Percentiles rank a stretch among this genome's conserved stretches.
Conservation (phyloP, 1,139 yeast species). For the Suhomyces yuchorum region DNA sequence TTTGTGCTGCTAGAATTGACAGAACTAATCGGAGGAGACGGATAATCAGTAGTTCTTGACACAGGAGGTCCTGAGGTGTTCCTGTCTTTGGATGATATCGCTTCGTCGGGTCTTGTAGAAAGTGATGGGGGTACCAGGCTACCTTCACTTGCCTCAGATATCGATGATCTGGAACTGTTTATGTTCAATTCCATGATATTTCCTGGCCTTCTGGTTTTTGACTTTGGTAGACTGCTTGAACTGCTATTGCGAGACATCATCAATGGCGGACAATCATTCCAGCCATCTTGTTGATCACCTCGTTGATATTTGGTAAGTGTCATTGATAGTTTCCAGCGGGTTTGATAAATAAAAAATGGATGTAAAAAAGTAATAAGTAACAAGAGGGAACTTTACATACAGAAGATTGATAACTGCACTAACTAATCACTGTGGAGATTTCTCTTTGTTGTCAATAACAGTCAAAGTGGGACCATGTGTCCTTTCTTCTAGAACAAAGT, state of each 20-base stretch:
- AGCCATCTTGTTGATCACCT: conserved; percentile 47
- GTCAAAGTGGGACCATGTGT: background rate
- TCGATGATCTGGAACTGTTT: background rate
- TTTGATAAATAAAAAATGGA: background rate
- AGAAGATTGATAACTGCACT: background rate
- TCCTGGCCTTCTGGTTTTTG: conserved; percentile 3
- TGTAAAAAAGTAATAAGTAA: background rate
- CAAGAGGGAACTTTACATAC: background rate
- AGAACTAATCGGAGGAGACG: too few species aligned
- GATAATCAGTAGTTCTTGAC: too few species aligned
- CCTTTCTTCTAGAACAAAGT: background rate
- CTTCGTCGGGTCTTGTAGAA: background rate
- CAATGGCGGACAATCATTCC: conserved; percentile 49
- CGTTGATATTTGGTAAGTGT: conserved; percentile 41
- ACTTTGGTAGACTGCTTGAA: conserved; percentile 1
- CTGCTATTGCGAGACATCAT: conserved; percentile 16
- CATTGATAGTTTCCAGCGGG: conserved; percentile 19
- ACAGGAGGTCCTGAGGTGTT: background rate
- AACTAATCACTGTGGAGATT: background rate
- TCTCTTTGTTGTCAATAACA: background rate
- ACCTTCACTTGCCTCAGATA: background rate
- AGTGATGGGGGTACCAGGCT: background rate
- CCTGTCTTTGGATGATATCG: background rate
- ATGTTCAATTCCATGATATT: background rate
- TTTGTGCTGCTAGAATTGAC: too few species aligned